A percentile compares a stretch with the other conserved stretches of the same genome.
phyloP scores from a whole-genome alignment of 768 basidiomycete species.

The Trametes elegans region DNA sequence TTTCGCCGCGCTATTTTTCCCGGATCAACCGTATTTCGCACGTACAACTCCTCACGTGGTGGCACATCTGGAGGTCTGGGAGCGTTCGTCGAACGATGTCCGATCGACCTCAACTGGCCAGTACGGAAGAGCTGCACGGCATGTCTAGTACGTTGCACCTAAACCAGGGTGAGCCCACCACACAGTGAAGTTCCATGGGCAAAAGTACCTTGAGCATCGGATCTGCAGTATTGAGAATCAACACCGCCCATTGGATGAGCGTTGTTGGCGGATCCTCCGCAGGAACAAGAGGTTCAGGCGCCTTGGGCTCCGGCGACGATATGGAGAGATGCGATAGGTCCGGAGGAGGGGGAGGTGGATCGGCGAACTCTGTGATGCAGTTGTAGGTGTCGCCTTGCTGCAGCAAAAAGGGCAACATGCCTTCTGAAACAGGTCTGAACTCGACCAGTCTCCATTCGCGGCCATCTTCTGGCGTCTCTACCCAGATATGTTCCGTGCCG shows the following conservation, averaged over 20 bases:
- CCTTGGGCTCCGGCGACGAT: conserved; percentile 10
- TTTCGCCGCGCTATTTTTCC: conserved; percentile 58
- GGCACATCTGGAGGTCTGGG: conserved; percentile 63
- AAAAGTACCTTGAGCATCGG: conserved; percentile 66
- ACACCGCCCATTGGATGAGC: conserved; percentile 73
- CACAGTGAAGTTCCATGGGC: neutral
- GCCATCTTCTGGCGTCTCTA: conserved; percentile 55
- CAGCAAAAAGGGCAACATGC: conserved; percentile 23
- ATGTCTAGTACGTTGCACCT: conserved; percentile 69
- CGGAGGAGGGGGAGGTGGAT: conserved; percentile 48
- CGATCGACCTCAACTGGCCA: conserved; percentile 65
- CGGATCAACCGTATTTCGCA: conserved; percentile 55
- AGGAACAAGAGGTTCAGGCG: conserved; percentile 48
- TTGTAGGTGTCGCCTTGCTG: neutral
- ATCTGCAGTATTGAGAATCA: conserved; percentile 73
- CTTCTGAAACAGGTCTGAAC: conserved; percentile 71
- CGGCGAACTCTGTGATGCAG: conserved; percentile 51
- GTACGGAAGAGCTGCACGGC: conserved; percentile 69
- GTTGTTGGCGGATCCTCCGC: conserved; percentile 52
- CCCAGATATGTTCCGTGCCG: conserved; percentile 48
- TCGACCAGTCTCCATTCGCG: conserved; percentile 64
- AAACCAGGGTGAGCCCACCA: neutral
- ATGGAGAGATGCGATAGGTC: conserved; percentile 26
- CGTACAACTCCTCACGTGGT: conserved; percentile 52
- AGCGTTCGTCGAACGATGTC: conserved; percentile 45